These are phyloP conservation scores for Aspergillus steynii DNA, from an alignment of 495 filamentous ascomycete genomes.

Conservation along the genomic window DNA sequence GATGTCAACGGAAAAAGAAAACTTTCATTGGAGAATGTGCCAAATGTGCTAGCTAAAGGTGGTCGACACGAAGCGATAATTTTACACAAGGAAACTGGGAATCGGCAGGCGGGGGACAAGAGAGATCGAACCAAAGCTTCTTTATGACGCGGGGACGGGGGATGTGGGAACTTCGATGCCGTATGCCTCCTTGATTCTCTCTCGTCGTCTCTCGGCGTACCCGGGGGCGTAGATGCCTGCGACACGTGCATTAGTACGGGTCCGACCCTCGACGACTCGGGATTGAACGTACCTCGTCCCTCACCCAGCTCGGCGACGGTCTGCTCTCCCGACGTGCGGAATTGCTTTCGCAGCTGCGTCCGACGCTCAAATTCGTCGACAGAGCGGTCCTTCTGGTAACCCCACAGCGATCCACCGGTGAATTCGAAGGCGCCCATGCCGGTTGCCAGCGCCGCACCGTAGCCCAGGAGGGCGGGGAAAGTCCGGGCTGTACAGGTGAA, in stretches of 20 bases:
- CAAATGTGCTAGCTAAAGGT: slow-evolving; percentile 37
- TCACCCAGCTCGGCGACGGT: slow-evolving; percentile 84
- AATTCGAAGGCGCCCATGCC: slow-evolving; percentile 71
- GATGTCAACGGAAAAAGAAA: slow-evolving; percentile 14
- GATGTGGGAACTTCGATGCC: slow-evolving; percentile 73
- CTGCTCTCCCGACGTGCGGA: slow-evolving; percentile 76
- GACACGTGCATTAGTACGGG: slow-evolving; percentile 26
- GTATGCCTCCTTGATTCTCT: slow-evolving; percentile 86
- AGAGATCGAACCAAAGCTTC: slow-evolving; percentile 22
- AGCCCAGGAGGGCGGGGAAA: slow-evolving; percentile 77
- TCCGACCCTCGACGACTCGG: neutral
- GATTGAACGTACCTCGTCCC: slow-evolving; percentile 68
- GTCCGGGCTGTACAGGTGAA: slow-evolving; percentile 58
- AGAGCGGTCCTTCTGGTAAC: slow-evolving; percentile 54
- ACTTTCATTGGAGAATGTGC: slow-evolving; percentile 23
- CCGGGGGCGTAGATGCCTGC: slow-evolving; percentile 80
- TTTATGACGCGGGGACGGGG: slow-evolving; percentile 44
- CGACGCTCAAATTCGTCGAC: slow-evolving; percentile 83
- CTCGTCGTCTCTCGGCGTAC: slow-evolving; percentile 81
- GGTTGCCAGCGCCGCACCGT: slow-evolving; percentile 65
- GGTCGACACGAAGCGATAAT: slow-evolving; percentile 42
- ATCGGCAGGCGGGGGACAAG: slow-evolving; percentile 18
- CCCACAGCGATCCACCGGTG: slow-evolving; percentile 67
- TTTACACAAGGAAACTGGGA: slow-evolving; percentile 40
- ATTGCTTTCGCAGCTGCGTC: slow-evolving; percentile 69